Evolutionary conservation across 163 green algal genomes (phyloP).

Genomic region (Scenedesmus sp.): DNA sequence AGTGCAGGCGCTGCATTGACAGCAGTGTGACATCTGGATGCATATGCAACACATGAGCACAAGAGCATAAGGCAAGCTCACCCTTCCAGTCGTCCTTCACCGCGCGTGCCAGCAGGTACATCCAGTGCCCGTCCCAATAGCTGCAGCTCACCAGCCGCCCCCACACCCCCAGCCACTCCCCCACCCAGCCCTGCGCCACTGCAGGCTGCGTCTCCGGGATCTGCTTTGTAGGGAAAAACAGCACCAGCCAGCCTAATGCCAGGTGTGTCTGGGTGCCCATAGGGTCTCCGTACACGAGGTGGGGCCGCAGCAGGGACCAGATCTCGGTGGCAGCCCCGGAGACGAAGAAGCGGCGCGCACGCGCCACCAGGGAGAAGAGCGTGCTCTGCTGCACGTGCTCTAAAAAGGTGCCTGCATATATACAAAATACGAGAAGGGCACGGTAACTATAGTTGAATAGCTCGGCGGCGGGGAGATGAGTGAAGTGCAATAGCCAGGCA

Average conservation of each 20-base stretch:
- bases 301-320: conserved; percentile 51
- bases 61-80: conserved; percentile 30
- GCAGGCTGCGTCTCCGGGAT: conserved; percentile 26
- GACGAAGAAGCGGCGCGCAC: conserved; percentile 57
- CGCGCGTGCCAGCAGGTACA: conserved; percentile 75
- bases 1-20: no score
- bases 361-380: conserved; percentile 53
- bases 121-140: conserved; percentile 78
- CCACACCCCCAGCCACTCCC: conserved; percentile 74
- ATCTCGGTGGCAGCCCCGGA: conserved; percentile 53
- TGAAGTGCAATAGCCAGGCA: not conserved
- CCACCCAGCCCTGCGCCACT: conserved; percentile 64
- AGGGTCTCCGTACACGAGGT: conserved; percentile 36
- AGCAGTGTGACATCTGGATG: no score
- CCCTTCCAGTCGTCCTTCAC: conserved; percentile 83
- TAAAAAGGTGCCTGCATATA: conserved; percentile 46
- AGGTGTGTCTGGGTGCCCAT: conserved; percentile 43
- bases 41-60: not conserved
- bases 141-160: conserved; percentile 64
- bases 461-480: not conserved
- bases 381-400: conserved; percentile 44
- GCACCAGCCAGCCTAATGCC: conserved; percentile 70
- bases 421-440: not conserved
- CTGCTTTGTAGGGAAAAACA: conserved; percentile 77
- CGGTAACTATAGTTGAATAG: no score